Base-by-base conservation (phyloP, 352 stramenopile species). In the Globisporangium cylindrosporum region DNA sequence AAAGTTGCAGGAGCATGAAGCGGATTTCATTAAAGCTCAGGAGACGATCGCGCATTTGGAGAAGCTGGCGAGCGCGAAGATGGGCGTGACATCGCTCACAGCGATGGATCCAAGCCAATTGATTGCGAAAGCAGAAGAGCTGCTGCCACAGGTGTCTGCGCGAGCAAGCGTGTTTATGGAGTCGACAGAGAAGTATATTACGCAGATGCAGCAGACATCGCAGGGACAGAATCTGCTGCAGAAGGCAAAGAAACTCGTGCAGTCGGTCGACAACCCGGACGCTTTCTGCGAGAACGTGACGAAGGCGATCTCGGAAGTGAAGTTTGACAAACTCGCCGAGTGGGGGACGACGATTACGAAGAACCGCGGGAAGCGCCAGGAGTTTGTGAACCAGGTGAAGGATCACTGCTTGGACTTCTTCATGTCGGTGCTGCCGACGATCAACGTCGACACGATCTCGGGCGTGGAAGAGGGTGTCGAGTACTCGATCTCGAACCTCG, bases 361-460 rank as follows among this genome's bases (percentile, higher is more conserved):
- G 24, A 82, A 92, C 56, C 70, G 74, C 5, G 74, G 89, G 55
- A 92, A 92, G 60, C 78, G 88, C 1, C 88, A 95, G 66, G 80
- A 84, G 54, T 92, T 94, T 49, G 76, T 94, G 18, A 77, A 95
- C 67, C 79, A 77, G 22, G 77, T 95, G 67, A 95, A 95, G 58
- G 79, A 95, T 61, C 82, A 93, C 54, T 94, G 86, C 43, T 74
- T 95, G 7, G 86, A 95, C 66, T 95, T 95, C 54, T 91, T 95
- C 63, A 91, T 87, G 68, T 95, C 88, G 0, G 88, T 95, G 24
- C 67, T 95, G 24, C 88, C 88, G 34, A 87, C 86, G 38, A 92
- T 95, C 62, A 89, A 93, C 66, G 70, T 95, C 36, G 86, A 94
- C 61, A 92, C 83, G 46, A 92, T 95, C 68, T 79, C 81, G 14